phyloP scores from a whole-genome alignment of 352 stramenopile genomes.

The Globisporangium mamillatum region DNA sequence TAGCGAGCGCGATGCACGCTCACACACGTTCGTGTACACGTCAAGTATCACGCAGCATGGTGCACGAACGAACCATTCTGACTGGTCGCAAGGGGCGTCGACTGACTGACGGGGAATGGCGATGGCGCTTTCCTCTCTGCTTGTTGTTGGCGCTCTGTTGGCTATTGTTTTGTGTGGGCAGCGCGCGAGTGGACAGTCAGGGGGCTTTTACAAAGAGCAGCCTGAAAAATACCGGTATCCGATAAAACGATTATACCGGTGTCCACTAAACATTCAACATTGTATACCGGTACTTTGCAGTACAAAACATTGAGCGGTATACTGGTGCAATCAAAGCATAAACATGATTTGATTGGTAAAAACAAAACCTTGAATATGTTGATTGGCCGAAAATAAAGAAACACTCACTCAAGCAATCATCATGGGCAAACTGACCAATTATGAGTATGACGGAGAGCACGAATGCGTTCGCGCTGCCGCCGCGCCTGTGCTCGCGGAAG shows the following conservation, averaged over 20 bases:
- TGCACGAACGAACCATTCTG: neutral
- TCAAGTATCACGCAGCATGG: neutral
- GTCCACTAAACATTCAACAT: too few relatives aligned
- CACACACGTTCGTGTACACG: neutral
- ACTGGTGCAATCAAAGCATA: too few relatives aligned
- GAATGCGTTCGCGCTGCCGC: slow-evolving; percentile 52
- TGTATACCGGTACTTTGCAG: too few relatives aligned
- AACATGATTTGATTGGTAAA: too few relatives aligned
- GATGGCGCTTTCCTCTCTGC: neutral
- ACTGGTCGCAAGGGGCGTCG: neutral
- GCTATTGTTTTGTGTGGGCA: neutral
- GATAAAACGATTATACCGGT: too few relatives aligned
- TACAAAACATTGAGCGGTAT: too few relatives aligned
- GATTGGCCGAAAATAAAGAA: slow-evolving; percentile 18
- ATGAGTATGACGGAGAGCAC: slow-evolving; percentile 14
- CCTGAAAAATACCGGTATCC: neutral
- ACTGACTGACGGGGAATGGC: neutral
- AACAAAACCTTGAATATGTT: neutral
- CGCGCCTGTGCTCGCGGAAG: slow-evolving; percentile 42
- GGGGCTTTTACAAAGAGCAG: neutral
- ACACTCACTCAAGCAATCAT: neutral
- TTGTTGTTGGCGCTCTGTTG: neutral
- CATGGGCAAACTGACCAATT: neutral
- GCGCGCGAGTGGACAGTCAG: neutral
- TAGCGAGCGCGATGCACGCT: neutral